Conservation (phyloP, 192 early-diverging fungal genomes). For the Backusella tuberculispora region DNA sequence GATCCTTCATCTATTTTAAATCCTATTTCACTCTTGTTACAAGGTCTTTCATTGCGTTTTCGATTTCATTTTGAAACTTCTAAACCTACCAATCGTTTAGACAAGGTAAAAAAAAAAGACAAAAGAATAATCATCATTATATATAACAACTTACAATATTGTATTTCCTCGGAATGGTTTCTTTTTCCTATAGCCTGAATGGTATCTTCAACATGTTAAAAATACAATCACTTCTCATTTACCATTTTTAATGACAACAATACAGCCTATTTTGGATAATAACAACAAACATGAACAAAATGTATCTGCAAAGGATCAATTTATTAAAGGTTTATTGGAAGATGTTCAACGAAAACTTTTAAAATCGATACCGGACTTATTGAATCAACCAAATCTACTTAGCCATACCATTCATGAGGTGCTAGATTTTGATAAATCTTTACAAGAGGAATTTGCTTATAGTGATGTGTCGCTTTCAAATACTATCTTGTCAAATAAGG, state of each 20-base stretch:
- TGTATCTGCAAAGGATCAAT: slow-evolving; percentile 68
- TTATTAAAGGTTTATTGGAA: slow-evolving; percentile 60
- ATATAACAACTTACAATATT: neutral
- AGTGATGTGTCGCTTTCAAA: slow-evolving; percentile 26
- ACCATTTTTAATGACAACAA: slow-evolving; percentile 63
- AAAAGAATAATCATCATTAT: neutral
- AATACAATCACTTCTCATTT: slow-evolving; percentile 61
- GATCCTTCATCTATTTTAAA: slow-evolving; percentile 39
- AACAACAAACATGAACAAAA: slow-evolving; percentile 35
- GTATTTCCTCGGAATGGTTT: too few species aligned
- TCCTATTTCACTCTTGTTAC: slow-evolving; percentile 60
- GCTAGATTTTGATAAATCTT: slow-evolving; percentile 66
- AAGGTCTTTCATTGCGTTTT: slow-evolving; percentile 66
- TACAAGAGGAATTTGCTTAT: slow-evolving; percentile 66
- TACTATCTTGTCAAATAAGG: slow-evolving; percentile 56
- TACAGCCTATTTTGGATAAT: slow-evolving; percentile 63
- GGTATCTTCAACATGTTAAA: slow-evolving; percentile 69
- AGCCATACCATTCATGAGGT: slow-evolving; percentile 70
- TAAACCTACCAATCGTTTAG: slow-evolving; percentile 71
- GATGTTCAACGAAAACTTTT: slow-evolving; percentile 62
- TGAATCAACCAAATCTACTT: slow-evolving; percentile 60
- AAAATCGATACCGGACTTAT: slow-evolving; percentile 52
- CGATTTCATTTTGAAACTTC: slow-evolving; percentile 75
- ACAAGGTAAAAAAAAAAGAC: slow-evolving; percentile 57
- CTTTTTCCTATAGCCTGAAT: slow-evolving; percentile 70